Base-by-base conservation (phyloP, 106 monocot species). In the Platanthera guangdongensis region DNA sequence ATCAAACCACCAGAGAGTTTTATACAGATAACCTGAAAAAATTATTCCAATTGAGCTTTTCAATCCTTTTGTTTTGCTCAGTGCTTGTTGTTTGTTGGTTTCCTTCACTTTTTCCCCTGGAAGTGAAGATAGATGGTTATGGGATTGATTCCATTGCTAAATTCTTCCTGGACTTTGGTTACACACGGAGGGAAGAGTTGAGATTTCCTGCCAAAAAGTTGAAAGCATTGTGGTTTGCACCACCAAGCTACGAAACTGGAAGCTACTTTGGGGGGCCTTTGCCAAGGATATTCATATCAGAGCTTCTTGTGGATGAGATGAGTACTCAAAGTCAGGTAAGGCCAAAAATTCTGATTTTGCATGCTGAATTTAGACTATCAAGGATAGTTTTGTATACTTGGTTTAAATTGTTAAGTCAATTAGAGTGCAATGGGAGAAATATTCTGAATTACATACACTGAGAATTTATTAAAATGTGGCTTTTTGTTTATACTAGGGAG, bases 221-320 rank as follows among this genome's bases (percentile, higher is more conserved):
- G 78, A 99, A 77, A 80, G 97, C 97, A 18, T 30, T 89, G 74
- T 99, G 97, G 97, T 99, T 99, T 88, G 62, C 97, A 6, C 97
- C 97, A 81, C 94, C 94, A 8, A 72, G 65, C 50, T 50, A 5
- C 52, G 72, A 83, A 15, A 72, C n/a, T 54, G 79, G 81, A 54
- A 81, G 63, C 51, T 86, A 88, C 70, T 65, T 81, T 13, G 13
- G 79, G 67, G 86, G 86, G 22, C 89, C 97, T 75, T 82, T 99
- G 60, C 97, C 97, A 32, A 91, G 97, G 75, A 89, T 99, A 74
- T 99, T 99, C 50, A 90, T 99, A 83, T 99, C 97, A 16, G 97
- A 99, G 81, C 91, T 99, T 80, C 82, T 89, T 80, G 94, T 99
- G 21, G 94, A 92, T 53, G 81, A 99, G 78, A 30, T 94, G 80